Percentiles rank a stretch among this genome's conserved stretches.
phyloP scores from a whole-genome alignment of 106 monocot genomes.

The Xerophyta viscosa region DNA sequence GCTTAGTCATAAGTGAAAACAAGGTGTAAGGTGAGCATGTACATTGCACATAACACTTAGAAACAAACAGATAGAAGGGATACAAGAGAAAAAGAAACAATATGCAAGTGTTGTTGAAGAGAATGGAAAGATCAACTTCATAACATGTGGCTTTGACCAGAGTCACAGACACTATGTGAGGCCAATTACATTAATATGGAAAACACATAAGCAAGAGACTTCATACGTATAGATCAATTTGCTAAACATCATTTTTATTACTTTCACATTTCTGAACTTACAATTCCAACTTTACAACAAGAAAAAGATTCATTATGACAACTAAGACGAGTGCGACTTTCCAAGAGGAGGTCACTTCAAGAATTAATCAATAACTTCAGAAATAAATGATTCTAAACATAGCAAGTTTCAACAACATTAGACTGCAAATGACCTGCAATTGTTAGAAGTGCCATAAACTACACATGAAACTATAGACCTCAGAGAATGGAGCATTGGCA shows the following conservation, averaged over 20 bases:
- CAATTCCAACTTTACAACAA: too few relatives aligned
- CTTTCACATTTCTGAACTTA: too few relatives aligned
- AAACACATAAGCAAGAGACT: too few relatives aligned
- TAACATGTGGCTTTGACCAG: background rate
- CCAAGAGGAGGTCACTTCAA: too few relatives aligned
- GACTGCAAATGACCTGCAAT: background rate
- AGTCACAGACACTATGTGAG: too few relatives aligned
- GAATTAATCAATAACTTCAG: background rate
- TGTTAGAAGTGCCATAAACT: background rate
- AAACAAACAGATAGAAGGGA: background rate
- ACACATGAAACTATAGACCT: constrained; percentile 26
- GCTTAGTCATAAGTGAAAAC: background rate
- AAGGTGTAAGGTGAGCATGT: background rate
- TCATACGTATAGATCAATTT: too few relatives aligned
- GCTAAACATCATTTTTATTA: too few relatives aligned
- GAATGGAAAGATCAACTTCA: background rate
- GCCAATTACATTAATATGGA: too few relatives aligned
- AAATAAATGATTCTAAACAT: background rate
- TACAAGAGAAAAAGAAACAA: background rate
- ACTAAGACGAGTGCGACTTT: too few relatives aligned
- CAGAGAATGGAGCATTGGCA: constrained; percentile 13
- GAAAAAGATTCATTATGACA: too few relatives aligned
- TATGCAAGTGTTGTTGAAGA: background rate
- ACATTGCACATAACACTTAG: too few relatives aligned
- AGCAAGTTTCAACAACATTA: background rate